These are phyloP conservation scores for Bolboschoenoplectus hybrid DNA, from an alignment of 202 grass and related monocot genomes.

Conservation along the genomic window DNA sequence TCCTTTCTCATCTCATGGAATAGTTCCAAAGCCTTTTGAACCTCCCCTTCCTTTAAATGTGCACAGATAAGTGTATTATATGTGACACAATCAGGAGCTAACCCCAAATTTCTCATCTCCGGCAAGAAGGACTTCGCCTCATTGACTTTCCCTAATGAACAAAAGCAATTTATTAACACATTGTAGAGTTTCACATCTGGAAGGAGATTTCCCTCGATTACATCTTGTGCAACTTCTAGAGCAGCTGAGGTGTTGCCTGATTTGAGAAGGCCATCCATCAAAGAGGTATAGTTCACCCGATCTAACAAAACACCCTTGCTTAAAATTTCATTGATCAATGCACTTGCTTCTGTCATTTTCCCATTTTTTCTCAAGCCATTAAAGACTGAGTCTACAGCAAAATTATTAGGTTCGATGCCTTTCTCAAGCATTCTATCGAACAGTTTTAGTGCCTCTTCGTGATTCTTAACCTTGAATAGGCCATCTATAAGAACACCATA, in stretches of 20 bases:
- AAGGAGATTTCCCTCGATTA: slow-evolving; percentile 63
- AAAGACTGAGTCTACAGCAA: slow-evolving; percentile 70
- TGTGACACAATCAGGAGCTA: slow-evolving; percentile 72
- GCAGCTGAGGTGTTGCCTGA: slow-evolving; percentile 62
- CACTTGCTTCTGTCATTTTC: slow-evolving; percentile 61
- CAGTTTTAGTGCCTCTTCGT: slow-evolving; percentile 60
- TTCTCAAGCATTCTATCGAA: slow-evolving; percentile 58
- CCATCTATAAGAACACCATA: slow-evolving; percentile 80
- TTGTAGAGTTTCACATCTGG: slow-evolving; percentile 87
- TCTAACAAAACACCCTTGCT: slow-evolving; percentile 57
- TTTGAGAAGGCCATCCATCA: slow-evolving; percentile 85
- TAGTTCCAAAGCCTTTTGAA: slow-evolving; percentile 59
- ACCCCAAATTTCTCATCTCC: slow-evolving; percentile 77
- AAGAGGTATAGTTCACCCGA: slow-evolving; percentile 76
- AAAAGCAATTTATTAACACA: slow-evolving; percentile 96
- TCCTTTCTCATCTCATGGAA: slow-evolving; percentile 59
- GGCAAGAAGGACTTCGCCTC: slow-evolving; percentile 67
- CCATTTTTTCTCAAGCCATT: slow-evolving; percentile 75
- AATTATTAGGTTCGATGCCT: slow-evolving; percentile 62
- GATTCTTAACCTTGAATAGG: slow-evolving; percentile 64
- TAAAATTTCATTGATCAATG: slow-evolving; percentile 62
- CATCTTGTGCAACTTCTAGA: slow-evolving; percentile 64
- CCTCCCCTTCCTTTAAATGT: slow-evolving; percentile 60
- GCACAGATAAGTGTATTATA: slow-evolving; percentile 85
- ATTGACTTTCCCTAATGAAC: slow-evolving; percentile 52